These are phyloP conservation scores for Dissoconium aciculare DNA, from an alignment of 2,329 filamentous ascomycete genomes.

Conservation along the genomic window DNA sequence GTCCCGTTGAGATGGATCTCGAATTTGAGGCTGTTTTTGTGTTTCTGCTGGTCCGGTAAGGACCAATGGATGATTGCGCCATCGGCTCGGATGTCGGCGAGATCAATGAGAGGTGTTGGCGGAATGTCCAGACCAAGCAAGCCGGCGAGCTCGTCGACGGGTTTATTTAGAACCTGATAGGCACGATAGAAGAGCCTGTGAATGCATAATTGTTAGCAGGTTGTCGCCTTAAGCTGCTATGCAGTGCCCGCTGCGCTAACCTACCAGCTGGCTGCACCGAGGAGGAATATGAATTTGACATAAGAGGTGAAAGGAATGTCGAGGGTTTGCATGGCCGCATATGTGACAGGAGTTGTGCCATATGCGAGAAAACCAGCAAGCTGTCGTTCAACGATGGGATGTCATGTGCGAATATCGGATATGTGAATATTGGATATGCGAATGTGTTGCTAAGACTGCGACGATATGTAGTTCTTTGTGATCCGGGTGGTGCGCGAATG, in stretches of 20 bases:
- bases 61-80: slow-evolving; percentile 88
- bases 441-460: too few relatives aligned
- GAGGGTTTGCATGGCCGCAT: not conserved
- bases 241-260: not conserved
- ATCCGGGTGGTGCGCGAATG: too few relatives aligned
- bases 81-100: slow-evolving; percentile 76
- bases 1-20: slow-evolving; percentile 79
- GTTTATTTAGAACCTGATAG: slow-evolving; percentile 77
- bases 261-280: not conserved
- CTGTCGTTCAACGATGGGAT: too few relatives aligned
- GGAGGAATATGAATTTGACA: not conserved
- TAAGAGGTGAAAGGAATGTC: not conserved
- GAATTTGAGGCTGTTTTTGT: slow-evolving; percentile 61
- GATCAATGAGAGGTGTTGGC: slow-evolving; percentile 71
- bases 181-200: slow-evolving; percentile 56
- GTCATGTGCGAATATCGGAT: too few relatives aligned
- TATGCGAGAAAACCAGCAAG: too few relatives aligned
- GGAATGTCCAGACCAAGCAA: slow-evolving; percentile 91
- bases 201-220: not conserved
- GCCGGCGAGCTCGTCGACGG: slow-evolving; percentile 76
- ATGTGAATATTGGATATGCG: too few relatives aligned
- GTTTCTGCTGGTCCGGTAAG: slow-evolving; percentile 25
- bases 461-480: too few relatives aligned
- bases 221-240: too few relatives aligned
- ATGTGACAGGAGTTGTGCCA: too few relatives aligned